Conservation (phyloP, 768 basidiomycete genomes). For the Sistotremastrum suecicum region DNA sequence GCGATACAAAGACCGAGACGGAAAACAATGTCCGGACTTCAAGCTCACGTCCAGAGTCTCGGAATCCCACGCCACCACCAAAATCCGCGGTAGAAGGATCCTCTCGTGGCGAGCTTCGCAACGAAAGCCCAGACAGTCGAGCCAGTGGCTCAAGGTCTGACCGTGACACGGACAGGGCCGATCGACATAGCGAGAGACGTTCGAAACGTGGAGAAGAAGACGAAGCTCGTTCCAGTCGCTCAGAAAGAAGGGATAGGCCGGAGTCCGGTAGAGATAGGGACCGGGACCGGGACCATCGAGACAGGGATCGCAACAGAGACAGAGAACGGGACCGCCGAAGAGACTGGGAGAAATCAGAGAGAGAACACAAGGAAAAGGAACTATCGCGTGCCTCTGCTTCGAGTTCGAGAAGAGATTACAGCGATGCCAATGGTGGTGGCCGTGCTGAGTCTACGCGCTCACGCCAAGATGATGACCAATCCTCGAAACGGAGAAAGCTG, state of each 20-base stretch:
- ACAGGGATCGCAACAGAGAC: slow-evolving; percentile 29
- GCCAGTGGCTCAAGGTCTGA: slow-evolving; percentile 52
- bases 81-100: slow-evolving; percentile 51
- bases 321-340: slow-evolving; percentile 4
- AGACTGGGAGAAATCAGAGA: slow-evolving; percentile 2
- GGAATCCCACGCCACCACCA: slow-evolving; percentile 29
- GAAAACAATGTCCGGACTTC: slow-evolving; percentile 17
- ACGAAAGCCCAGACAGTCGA: slow-evolving; percentile 59
- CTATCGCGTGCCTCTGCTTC: too few relatives aligned
- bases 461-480: too few relatives aligned
- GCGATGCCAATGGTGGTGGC: too few relatives aligned
- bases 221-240: slow-evolving; percentile 22
- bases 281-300: slow-evolving; percentile 23
- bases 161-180: slow-evolving; percentile 29
- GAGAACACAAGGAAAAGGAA: not conserved
- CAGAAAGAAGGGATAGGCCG: slow-evolving; percentile 22
- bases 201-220: slow-evolving; percentile 38
- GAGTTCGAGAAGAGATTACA: too few relatives aligned
- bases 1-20: slow-evolving; percentile 13
- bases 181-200: slow-evolving; percentile 36
- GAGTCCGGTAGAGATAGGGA: slow-evolving; percentile 33
- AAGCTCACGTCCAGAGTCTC: slow-evolving; percentile 18
- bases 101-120: slow-evolving; percentile 52
- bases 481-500: too few relatives aligned
- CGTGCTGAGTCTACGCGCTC: too few relatives aligned